Percentiles rank a stretch among this genome's conserved stretches.
phyloP scores from a whole-genome alignment of 345 rosid genomes.

The Turnera subulata region DNA sequence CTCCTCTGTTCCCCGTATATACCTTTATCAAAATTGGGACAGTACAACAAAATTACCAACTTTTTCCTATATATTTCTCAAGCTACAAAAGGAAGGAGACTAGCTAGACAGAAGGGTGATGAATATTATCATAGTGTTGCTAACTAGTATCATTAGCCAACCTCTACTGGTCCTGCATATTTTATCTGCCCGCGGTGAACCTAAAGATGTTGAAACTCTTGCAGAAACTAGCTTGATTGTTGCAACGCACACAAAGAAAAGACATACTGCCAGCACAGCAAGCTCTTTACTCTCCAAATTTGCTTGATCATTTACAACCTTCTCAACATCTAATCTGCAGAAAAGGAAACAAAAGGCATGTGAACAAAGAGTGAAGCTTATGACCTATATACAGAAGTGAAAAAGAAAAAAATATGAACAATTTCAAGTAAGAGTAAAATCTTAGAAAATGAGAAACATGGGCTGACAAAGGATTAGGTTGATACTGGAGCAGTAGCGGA shows the following conservation, averaged over 20 bases:
- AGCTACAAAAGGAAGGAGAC: constrained; percentile 7
- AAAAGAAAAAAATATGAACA: no score
- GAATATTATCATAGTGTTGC: constrained; percentile 78
- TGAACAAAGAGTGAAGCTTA: neutral
- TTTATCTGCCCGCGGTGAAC: constrained; percentile 32
- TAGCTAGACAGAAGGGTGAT: constrained; percentile 63
- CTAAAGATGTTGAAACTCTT: constrained; percentile 27
- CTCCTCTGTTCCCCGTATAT: constrained; percentile 40
- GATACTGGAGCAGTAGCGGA: no score
- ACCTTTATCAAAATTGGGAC: constrained; percentile 23
- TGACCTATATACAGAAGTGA: no score
- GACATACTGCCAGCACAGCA: constrained; percentile 50
- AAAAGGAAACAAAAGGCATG: neutral
- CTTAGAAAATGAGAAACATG: no score
- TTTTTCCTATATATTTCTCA: constrained; percentile 11
- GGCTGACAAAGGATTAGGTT: no score
- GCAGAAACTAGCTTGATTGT: constrained; percentile 52
- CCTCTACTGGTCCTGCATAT: constrained; percentile 45
- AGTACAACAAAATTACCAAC: constrained; percentile 23
- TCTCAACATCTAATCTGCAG: constrained; percentile 60
- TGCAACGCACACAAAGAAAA: constrained; percentile 59
- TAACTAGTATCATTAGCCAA: constrained; percentile 71
- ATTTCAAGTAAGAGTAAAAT: no score
- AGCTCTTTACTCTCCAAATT: constrained; percentile 69
- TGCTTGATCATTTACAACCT: constrained; percentile 48